Percentiles rank a stretch among this genome's conserved stretches.
Conservation (phyloP, 257 asterid genomes). For the Scutellaria minor region DNA sequence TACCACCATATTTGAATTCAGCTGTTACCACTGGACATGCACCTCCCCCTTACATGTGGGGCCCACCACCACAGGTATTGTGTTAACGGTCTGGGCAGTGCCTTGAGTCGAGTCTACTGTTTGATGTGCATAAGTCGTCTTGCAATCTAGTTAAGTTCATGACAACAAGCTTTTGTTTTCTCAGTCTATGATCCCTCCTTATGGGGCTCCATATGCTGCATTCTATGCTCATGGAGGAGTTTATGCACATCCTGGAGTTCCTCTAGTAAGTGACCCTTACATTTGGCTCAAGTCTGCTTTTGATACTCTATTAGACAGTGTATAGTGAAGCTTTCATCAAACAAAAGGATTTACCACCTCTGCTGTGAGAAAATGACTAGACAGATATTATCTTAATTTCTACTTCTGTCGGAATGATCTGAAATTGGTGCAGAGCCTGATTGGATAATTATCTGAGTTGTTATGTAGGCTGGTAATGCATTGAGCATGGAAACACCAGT, state of each 20-base stretch:
- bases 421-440: constrained; percentile 4
- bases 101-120: background rate
- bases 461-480: constrained; percentile 68
- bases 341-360: background rate
- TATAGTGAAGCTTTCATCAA: background rate
- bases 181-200: constrained; percentile 91
- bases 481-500: constrained; percentile 62
- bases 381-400: background rate
- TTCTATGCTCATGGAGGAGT: constrained; percentile 87
- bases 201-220: constrained; percentile 89
- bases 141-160: constrained; percentile 17
- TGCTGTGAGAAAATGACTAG: background rate
- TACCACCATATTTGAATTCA: constrained; percentile 85
- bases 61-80: constrained; percentile 93
- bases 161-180: constrained; percentile 18
- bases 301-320: background rate
- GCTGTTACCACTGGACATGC: constrained; percentile 81
- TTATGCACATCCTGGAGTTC: constrained; percentile 87
- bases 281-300: constrained; percentile 3
- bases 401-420: background rate
- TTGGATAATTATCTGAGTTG: constrained; percentile 26
- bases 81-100: background rate
- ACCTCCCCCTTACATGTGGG: constrained; percentile 95
- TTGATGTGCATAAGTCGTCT: constrained; percentile 9
- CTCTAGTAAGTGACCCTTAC: constrained; percentile 61